Evolutionary conservation across 2,329 filamentous ascomycete species (phyloP), one percentile per base, ranked within the genome.

Genomic region (Fusarium ambrosium): DNA sequence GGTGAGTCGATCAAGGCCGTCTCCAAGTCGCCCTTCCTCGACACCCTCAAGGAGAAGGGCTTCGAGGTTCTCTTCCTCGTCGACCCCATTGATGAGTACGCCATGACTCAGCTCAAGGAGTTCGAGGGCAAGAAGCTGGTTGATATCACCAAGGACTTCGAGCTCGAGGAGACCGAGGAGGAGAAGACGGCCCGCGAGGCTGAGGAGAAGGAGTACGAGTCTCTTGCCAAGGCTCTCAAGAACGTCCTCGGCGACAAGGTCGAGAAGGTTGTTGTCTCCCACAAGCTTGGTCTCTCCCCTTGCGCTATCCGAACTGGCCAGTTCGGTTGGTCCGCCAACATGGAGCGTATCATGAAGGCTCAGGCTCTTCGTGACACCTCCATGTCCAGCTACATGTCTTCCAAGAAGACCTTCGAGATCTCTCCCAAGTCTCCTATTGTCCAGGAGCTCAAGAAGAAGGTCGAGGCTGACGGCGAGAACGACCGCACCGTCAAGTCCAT

Each of bases 311-410:
- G 97, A 86, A 99, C 97, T 80, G 97, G 97, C 83, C 97, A 98
- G 89, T 99, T 99, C 87, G 97, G 97, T 88, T 99, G 97, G 97
- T 98, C 96, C 68, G 97, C 97, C 85, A 99, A 99, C 92, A 99
- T 99, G 97, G 97, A 99, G 92, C 97, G 97, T 90, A 99, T 99
- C 92, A 99, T 99, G 97, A 99, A 99, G 93, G 97, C 97, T 32
- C 97, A 99, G 91, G 97, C 97, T 83, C 96, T 99, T 82, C 97
- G 97, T 89, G 97, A 99, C 89, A 99, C 97, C 80, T 98, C 95
- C 82, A 99, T 99, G 97, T 95, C 92, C 88, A 97, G 95, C 81
- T 99, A 99, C 94, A 99, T 99, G 97, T 97, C 95, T 78, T 98
- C 96, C 85, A 99, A 99, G 95, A 99, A 99, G 95, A 99, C 97